Base-by-base conservation (phyloP, 2,329 filamentous ascomycete species). In the Penicillium aurantiogriseum region DNA sequence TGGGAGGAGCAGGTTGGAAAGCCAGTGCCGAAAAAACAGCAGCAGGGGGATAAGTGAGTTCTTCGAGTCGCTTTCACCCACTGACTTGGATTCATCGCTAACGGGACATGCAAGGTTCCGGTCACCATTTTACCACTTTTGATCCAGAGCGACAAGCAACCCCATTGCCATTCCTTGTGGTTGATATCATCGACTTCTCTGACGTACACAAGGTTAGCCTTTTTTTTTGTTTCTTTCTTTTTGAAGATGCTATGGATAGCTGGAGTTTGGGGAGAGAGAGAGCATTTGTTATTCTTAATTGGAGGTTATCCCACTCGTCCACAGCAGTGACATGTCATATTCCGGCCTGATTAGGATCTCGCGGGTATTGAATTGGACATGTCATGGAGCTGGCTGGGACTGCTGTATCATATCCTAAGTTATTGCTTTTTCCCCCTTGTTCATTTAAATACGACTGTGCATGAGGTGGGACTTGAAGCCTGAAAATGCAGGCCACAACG, bases 1-100 rank as follows among this genome's bases (percentile, higher is more conserved):
- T 79, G 1, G 74, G 76, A 31, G 77, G 76, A n/a, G 73, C 76
- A 6, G 74, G 78, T 4, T 80, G 76, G 73, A 76, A 70, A 57
- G 71, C 63, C 10, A 68, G 70, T 57, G 64, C 74, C 19, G 63
- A 69, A 35, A 67, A 71, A 23, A 65, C 65, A 25, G 47, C 64
- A 0, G 66, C 75, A 53, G 59, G 61, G n/a, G 57, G 57, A 33
- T 65, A 21, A 38, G 45, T 58, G 35, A 66, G 68, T 59, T n/a
- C 25, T 40, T 27, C 5, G 40, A 40, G 13, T 39, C 13, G 11
- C 11, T 43, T 31, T 19, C 4, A 25, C 38, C 23, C 3, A 19
- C 25, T 35, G n/a, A 13, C 1, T 23, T 43, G 5, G 5, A 33
- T n/a, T 11, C 15, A 23, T 25, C 6, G 38, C 36, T 51, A 17